Conservation (phyloP, 2,329 filamentous ascomycete species). For the Xylariaceae sp. region DNA sequence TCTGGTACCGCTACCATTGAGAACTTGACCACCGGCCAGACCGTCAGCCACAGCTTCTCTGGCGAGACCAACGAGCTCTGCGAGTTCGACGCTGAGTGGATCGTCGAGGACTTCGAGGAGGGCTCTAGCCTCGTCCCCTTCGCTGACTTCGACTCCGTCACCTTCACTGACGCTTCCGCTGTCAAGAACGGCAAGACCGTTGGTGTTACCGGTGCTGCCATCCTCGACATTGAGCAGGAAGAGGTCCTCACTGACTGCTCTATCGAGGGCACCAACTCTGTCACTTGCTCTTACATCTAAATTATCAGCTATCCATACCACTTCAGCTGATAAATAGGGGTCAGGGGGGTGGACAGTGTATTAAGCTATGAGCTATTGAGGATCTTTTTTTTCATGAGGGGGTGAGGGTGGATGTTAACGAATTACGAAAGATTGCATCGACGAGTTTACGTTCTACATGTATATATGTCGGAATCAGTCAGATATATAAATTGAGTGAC, state of each 20-base stretch:
- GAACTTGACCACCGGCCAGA: slow-evolving; percentile 47
- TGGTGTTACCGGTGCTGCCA: slow-evolving; percentile 34
- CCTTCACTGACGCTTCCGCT: slow-evolving; percentile 38
- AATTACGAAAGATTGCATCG: no score
- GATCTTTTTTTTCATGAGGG: slow-evolving; percentile 29
- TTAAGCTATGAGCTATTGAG: slow-evolving; percentile 14
- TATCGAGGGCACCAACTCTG: slow-evolving; percentile 23
- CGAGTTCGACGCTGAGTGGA: slow-evolving; percentile 57
- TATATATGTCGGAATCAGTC: background rate
- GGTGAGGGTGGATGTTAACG: no score
- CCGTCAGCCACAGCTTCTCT: slow-evolving; percentile 45
- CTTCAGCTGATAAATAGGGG: slow-evolving; percentile 21
- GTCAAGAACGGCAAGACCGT: slow-evolving; percentile 25
- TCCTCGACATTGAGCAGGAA: slow-evolving; percentile 43
- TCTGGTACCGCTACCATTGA: slow-evolving; percentile 16
- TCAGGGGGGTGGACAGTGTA: no score
- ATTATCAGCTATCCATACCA: background rate
- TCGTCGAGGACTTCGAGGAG: slow-evolving; percentile 50
- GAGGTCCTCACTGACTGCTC: slow-evolving; percentile 33
- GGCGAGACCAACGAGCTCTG: slow-evolving; percentile 40
- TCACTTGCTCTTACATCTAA: slow-evolving; percentile 18
- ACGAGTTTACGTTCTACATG: slow-evolving; percentile 40
- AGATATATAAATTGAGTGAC: background rate
- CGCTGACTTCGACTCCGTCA: slow-evolving; percentile 41
- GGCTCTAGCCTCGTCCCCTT: slow-evolving; percentile 39